These are phyloP conservation scores for Daphne laureola DNA, from an alignment of 441 rosid genomes.

Conservation along the genomic window DNA sequence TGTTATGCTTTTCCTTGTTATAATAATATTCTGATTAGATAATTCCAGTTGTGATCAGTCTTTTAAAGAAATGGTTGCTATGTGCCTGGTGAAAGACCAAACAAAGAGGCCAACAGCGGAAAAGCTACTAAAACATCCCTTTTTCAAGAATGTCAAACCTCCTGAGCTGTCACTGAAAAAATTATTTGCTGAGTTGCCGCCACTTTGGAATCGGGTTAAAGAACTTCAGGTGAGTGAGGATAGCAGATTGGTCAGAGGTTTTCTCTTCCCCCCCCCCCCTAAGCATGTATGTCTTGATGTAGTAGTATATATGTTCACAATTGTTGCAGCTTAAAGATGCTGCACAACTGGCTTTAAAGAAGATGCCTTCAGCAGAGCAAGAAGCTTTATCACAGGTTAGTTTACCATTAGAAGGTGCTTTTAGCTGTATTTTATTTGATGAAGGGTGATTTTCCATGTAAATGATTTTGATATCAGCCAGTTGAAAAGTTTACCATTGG, in stretches of 20 bases:
- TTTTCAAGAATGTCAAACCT: constrained; percentile 87
- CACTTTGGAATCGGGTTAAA: constrained; percentile 92
- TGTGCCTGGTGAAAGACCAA: constrained; percentile 99
- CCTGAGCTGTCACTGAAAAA: constrained; percentile 79
- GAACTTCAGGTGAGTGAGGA: constrained; percentile 69
- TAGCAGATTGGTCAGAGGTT: constrained; percentile 12
- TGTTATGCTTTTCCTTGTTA: constrained; percentile 13
- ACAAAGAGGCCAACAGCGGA: constrained; percentile 97
- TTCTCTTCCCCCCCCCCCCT: constrained; percentile 11
- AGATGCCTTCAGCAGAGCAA: constrained; percentile 88
- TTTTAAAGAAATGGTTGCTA: constrained; percentile 99
- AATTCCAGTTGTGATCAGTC: constrained; percentile 95
- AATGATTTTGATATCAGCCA: no score
- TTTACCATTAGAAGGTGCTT: no score
- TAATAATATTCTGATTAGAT: constrained; percentile 63
- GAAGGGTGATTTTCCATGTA: no score
- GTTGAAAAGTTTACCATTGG: background rate
- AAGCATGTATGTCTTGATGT: constrained; percentile 11
- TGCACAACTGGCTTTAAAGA: constrained; percentile 78
- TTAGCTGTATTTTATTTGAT: no score
- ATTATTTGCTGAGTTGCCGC: constrained; percentile 73
- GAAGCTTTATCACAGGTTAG: constrained; percentile 91
- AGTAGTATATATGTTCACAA: constrained; percentile 15
- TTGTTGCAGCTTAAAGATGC: constrained; percentile 87
- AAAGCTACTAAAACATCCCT: constrained; percentile 79